Evolutionary conservation across 2,329 filamentous ascomycete genomes (phyloP).

Genomic region (Fusarium kyushuense): DNA sequence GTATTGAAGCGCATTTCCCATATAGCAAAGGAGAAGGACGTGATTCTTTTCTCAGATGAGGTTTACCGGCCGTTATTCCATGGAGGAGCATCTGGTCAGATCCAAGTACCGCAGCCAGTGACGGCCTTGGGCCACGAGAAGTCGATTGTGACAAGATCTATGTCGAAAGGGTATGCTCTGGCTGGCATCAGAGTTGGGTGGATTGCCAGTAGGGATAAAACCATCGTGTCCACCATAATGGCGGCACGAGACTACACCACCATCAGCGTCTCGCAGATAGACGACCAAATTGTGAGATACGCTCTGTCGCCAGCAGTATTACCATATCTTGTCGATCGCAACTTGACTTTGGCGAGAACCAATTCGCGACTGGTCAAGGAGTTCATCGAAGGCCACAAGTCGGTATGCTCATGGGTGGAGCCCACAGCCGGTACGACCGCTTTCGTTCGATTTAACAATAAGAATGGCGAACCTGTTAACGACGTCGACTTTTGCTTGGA

Average conservation of each 20-base stretch:
- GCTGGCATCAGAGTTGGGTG: conserved; percentile 87
- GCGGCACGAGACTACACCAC: conserved; percentile 83
- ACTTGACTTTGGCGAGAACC: conserved; percentile 71
- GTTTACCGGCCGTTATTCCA: conserved; percentile 89
- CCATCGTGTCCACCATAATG: conserved; percentile 73
- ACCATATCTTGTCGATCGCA: conserved; percentile 62
- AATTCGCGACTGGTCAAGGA: conserved; percentile 75
- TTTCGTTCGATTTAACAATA: conserved; percentile 75
- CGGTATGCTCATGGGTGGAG: conserved; percentile 76
- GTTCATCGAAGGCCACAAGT: conserved; percentile 74
- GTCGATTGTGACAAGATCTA: conserved; percentile 79
- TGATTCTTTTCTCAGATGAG: conserved; percentile 81
- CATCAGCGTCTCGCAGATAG: conserved; percentile 85
- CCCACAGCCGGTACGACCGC: conserved; percentile 84
- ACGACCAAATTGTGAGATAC: conserved; percentile 81
- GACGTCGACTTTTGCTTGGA: conserved; percentile 78
- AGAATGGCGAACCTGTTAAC: conserved; percentile 72
- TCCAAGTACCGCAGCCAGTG: conserved; percentile 69
- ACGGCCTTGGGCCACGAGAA: conserved; percentile 79
- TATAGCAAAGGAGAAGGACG: conserved; percentile 70
- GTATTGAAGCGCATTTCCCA: conserved; percentile 72
- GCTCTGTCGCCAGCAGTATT: conserved; percentile 69
- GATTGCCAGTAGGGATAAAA: conserved; percentile 75
- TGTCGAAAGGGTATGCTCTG: conserved; percentile 87
- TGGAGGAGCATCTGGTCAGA: conserved; percentile 62